Evolutionary conservation across 495 filamentous ascomycete species (phyloP), one percentile per base, ranked within the genome.

Genomic region (Neurospora africana): DNA sequence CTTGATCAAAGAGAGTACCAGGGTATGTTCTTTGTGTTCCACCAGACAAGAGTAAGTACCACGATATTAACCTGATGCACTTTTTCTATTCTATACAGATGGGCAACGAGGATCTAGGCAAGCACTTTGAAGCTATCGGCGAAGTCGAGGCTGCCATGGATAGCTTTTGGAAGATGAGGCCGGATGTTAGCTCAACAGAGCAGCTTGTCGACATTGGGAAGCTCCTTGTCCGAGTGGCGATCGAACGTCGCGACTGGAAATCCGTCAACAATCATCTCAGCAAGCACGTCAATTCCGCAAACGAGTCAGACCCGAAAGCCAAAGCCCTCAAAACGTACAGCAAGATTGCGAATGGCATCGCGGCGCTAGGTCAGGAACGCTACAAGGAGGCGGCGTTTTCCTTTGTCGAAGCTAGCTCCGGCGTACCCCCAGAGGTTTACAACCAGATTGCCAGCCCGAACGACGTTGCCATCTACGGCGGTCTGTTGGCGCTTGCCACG

Each of bases 1-100:
- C 74, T 81, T 98, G 41, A 93, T 99, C 74, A 98, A 98, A 79
- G 95, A 99, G 81, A 98, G 94, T 81, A 97, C 98, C 73, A 83
- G 96, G 77, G 93, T 96, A 86, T 71, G 89, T 74, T 69, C 23
- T 38, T 37, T 17, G 36, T 80, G 23, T 19, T 36, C 30, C 5
- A 36, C 38, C 21, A 0, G 4, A 9, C 4, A 44, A 38, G 15
- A 9, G 27, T 35, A 21, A 35, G 30, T 5, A 41, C 39, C 4
- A 13, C 21, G 11, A 44, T 74, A 33, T 69, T 72, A 43, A 69
- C 41, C 19, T 61, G n/a, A 11, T 65, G 7, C 47, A 58, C 47
- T 58, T 27, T 15, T 58, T 21, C 21, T 21, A 47, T 23, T 37
- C 13, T 19, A 4, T 44, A 8, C 43, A 85, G 83, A 86, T 86